Conservation (phyloP, 352 stramenopile genomes). For the Globisporangium polare region DNA sequence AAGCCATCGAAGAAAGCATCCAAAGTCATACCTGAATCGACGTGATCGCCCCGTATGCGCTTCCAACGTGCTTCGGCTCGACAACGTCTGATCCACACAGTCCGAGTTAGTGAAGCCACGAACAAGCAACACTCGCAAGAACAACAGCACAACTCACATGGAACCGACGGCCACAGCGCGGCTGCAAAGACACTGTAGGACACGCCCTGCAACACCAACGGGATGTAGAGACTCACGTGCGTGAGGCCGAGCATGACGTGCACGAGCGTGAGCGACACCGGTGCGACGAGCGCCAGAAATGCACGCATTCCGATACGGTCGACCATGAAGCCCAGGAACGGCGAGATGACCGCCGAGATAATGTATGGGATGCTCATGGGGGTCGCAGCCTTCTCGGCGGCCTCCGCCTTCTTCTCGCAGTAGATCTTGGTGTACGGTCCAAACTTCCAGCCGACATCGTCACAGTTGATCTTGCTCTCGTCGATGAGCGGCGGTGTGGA, state of each 20-base stretch:
- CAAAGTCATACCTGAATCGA: slow-evolving; percentile 78
- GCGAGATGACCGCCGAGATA: slow-evolving; percentile 88
- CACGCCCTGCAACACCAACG: slow-evolving; percentile 88
- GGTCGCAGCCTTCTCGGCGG: slow-evolving; percentile 63
- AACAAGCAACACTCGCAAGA: neutral
- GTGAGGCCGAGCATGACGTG: slow-evolving; percentile 86
- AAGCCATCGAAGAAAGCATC: neutral
- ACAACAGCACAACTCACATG: slow-evolving; percentile 32
- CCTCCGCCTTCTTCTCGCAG: slow-evolving; percentile 60
- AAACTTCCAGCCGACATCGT: slow-evolving; percentile 70
- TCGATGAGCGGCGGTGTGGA: slow-evolving; percentile 55
- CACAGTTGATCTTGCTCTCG: slow-evolving; percentile 77
- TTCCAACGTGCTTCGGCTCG: slow-evolving; percentile 82
- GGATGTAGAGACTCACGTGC: slow-evolving; percentile 68
- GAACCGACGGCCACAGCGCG: slow-evolving; percentile 90
- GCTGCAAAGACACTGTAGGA: slow-evolving; percentile 92
- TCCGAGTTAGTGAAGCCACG: neutral
- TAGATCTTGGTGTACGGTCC: slow-evolving; percentile 57
- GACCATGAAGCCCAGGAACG: slow-evolving; percentile 89
- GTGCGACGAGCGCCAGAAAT: slow-evolving; percentile 76
- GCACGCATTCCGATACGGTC: slow-evolving; percentile 87
- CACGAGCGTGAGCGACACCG: slow-evolving; percentile 79
- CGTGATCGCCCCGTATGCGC: slow-evolving; percentile 91
- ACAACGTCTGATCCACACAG: slow-evolving; percentile 63
- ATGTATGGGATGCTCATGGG: slow-evolving; percentile 94